Evolutionary conservation across 75 land plant species (phyloP).

Genomic region (Pseudotsuga menziesii): DNA sequence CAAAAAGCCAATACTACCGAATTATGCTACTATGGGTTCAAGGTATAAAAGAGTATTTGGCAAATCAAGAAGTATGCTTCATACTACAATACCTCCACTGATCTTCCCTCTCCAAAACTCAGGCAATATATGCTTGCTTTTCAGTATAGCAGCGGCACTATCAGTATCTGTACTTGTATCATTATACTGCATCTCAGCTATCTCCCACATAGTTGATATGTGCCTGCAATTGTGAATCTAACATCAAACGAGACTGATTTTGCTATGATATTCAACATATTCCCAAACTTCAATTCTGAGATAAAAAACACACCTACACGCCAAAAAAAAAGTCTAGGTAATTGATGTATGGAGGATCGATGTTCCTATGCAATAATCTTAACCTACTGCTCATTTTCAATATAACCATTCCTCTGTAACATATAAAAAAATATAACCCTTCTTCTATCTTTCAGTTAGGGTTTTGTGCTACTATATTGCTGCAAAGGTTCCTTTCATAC

Average conservation of each 20-base stretch:
- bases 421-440: background rate
- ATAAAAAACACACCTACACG: background rate
- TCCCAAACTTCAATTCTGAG: background rate
- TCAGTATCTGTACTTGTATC: slow-evolving; percentile 34
- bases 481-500: background rate
- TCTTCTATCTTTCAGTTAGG: background rate
- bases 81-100: slow-evolving; percentile 45
- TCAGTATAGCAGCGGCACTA: slow-evolving; percentile 40
- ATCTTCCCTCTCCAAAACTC: slow-evolving; percentile 71
- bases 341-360: background rate
- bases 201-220: slow-evolving; percentile 63
- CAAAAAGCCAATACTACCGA: no score
- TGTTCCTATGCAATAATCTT: background rate
- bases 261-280: background rate
- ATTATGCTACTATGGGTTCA: no score
- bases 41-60: background rate
- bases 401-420: no score
- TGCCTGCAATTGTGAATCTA: slow-evolving; percentile 33
- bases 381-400: background rate
- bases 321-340: background rate
- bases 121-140: slow-evolving; percentile 18
- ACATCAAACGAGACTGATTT: background rate
- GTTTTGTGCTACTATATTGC: background rate
- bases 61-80: background rate
- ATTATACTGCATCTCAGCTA: slow-evolving; percentile 64